Evolutionary conservation across 495 filamentous ascomycete species (phyloP).

Genomic region (Glutinoglossum americanum): DNA sequence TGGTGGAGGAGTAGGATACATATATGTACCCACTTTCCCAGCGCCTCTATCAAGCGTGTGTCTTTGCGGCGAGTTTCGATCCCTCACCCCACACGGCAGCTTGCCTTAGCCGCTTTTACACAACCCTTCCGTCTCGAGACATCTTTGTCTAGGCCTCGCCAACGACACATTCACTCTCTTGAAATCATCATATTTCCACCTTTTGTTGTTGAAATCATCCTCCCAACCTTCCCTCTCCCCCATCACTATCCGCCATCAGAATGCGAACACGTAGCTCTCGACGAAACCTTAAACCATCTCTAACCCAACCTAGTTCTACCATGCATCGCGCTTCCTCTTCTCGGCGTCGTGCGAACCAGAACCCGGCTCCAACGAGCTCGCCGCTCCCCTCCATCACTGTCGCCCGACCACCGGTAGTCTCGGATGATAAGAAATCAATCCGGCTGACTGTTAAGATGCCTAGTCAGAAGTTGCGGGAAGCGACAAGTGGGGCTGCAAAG

Average conservation of each 20-base stretch:
- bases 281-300: background rate
- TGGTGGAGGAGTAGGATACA: background rate
- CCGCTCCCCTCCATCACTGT: slow-evolving; percentile 16
- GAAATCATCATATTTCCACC: background rate
- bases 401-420: slow-evolving; percentile 12
- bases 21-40: background rate
- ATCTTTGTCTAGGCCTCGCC: background rate
- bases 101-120: background rate
- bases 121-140: background rate
- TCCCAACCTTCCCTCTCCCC: background rate
- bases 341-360: background rate
- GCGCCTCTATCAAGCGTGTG: background rate
- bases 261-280: background rate
- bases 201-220: background rate
- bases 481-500: background rate
- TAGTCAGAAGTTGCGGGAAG: slow-evolving; percentile 12
- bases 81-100: background rate
- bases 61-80: background rate
- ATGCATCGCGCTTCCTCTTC: slow-evolving; percentile 1
- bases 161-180: background rate
- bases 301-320: background rate
- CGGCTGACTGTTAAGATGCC: slow-evolving; percentile 61
- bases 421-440: slow-evolving; percentile 36
- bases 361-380: slow-evolving; percentile 13
- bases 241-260: background rate